Percentiles rank a stretch among this genome's conserved stretches.
These are phyloP conservation scores for Mortierella antarctica DNA, from an alignment of 192 early-diverging fungal species.

Conservation along the genomic window DNA sequence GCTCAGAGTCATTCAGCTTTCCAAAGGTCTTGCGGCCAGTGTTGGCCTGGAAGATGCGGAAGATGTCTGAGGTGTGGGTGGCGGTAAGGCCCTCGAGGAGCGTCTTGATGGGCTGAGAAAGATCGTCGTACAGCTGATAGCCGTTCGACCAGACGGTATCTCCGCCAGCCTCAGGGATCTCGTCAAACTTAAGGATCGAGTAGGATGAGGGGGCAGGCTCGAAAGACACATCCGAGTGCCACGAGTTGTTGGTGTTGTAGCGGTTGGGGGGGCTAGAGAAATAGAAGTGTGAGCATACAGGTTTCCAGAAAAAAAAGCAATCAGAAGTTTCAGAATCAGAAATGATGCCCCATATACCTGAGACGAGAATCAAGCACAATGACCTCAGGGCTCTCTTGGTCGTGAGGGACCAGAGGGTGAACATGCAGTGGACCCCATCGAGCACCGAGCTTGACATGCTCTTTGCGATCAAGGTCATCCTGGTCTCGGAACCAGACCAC, in stretches of 20 bases:
- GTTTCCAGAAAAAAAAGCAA: not conserved
- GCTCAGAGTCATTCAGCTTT: conserved; percentile 38
- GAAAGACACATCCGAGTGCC: conserved; percentile 47
- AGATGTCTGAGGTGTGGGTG: conserved; percentile 58
- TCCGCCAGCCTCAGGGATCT: conserved; percentile 51
- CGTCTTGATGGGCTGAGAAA: conserved; percentile 64
- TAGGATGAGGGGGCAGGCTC: conserved; percentile 47
- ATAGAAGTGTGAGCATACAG: not conserved
- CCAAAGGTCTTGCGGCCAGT: conserved; percentile 54
- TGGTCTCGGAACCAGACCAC: conserved; percentile 79
- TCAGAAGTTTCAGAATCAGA: conserved; percentile 11
- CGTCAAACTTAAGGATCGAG: conserved; percentile 53
- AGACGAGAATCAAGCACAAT: conserved; percentile 48
- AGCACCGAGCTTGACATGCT: conserved; percentile 64
- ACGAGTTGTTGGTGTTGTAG: conserved; percentile 56
- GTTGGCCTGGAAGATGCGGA: conserved; percentile 34
- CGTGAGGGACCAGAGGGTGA: conserved; percentile 35
- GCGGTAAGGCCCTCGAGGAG: conserved; percentile 70
- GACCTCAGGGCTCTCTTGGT: conserved; percentile 35
- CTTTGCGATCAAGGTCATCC: conserved; percentile 63
- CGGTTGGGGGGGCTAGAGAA: conserved; percentile 29
- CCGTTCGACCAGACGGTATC: conserved; percentile 58
- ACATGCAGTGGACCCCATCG: conserved; percentile 57
- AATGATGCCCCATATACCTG: conserved; percentile 10
- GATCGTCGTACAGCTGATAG: conserved; percentile 54